These are phyloP conservation scores for Phytophthora sp. DNA, from an alignment of 352 stramenopile species.

Conservation along the genomic window DNA sequence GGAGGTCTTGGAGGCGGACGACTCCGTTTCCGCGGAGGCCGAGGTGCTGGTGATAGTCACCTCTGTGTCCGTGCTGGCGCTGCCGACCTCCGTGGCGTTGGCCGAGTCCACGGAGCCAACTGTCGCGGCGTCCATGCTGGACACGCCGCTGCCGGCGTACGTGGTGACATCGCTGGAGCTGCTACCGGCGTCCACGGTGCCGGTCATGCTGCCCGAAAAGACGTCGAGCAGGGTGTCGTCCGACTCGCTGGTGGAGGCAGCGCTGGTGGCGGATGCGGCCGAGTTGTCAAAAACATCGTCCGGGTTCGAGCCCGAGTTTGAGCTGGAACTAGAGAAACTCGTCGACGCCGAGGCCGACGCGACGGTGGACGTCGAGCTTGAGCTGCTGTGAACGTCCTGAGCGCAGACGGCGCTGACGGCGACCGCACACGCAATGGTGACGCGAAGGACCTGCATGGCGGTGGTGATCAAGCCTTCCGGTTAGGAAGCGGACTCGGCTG, in stretches of 20 bases:
- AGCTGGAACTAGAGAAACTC: constrained; percentile 14
- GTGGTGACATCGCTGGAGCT: constrained; percentile 3
- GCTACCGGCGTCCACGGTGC: constrained; percentile 8
- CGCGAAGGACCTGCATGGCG: constrained; percentile 31
- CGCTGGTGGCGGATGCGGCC: neutral
- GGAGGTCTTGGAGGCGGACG: constrained; percentile 10
- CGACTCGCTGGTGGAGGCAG: constrained; percentile 1
- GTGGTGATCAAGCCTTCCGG: constrained; percentile 13
- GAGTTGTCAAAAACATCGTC: constrained; percentile 16
- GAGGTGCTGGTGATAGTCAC: constrained; percentile 25
- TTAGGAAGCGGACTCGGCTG: constrained; percentile 6
- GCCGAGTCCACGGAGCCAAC: constrained; percentile 42
- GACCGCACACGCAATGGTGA: constrained; percentile 21
- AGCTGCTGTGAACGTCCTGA: constrained; percentile 22
- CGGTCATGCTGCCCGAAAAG: constrained; percentile 5
- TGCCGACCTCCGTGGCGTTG: constrained; percentile 17
- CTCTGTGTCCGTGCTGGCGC: constrained; percentile 14
- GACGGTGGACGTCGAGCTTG: constrained; percentile 2
- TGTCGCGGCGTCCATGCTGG: constrained; percentile 18
- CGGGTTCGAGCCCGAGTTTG: no score
- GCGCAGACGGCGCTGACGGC: constrained; percentile 21
- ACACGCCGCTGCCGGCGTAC: constrained; percentile 6
- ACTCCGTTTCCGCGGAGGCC: constrained; percentile 13
- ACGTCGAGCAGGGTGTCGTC: constrained; percentile 22
- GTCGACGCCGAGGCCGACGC: constrained; percentile 11